Percentiles rank a stretch among this genome's conserved stretches.
phyloP scores from a whole-genome alignment of 805 yeast species.

The Cyberlindnera mrakii region DNA sequence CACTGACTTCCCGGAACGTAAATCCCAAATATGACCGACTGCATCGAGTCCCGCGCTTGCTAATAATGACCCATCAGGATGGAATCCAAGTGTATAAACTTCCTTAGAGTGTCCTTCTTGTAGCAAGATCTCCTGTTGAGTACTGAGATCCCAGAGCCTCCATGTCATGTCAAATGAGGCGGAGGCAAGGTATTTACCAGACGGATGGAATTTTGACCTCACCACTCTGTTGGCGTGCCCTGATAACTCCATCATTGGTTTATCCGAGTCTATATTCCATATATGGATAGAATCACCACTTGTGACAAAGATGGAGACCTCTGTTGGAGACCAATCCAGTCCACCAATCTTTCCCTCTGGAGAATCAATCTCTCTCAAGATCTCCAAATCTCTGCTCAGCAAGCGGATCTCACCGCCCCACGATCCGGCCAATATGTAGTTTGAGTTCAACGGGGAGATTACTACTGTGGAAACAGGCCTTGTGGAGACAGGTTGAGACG shows the following conservation, averaged over 20 bases:
- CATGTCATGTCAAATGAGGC: slow-evolving; percentile 85
- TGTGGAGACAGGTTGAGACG: slow-evolving; percentile 64
- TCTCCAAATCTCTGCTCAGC: slow-evolving; percentile 33
- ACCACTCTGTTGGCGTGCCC: slow-evolving; percentile 56
- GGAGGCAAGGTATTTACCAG: slow-evolving; percentile 47
- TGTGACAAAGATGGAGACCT: slow-evolving; percentile 22
- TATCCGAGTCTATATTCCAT: slow-evolving; percentile 9
- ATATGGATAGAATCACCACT: slow-evolving; percentile 8
- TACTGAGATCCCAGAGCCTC: slow-evolving; percentile 76
- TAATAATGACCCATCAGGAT: slow-evolving; percentile 70
- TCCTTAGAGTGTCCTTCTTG: slow-evolving; percentile 89
- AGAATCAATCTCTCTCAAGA: slow-evolving; percentile 15
- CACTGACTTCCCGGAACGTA: slow-evolving; percentile 67
- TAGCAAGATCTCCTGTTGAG: slow-evolving; percentile 41
- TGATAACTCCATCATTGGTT: slow-evolving; percentile 14
- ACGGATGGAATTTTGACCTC: slow-evolving; percentile 60
- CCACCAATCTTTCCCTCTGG: slow-evolving; percentile 64
- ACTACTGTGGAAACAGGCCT: slow-evolving; percentile 63
- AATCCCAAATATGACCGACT: slow-evolving; percentile 73
- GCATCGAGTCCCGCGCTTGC: slow-evolving; percentile 80
- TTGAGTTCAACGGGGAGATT: slow-evolving; percentile 32
- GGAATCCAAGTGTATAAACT: slow-evolving; percentile 55
- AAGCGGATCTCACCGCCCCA: slow-evolving; percentile 76
- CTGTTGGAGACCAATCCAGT: slow-evolving; percentile 51
- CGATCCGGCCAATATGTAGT: slow-evolving; percentile 57